phyloP scores from a whole-genome alignment of 2,329 filamentous ascomycete species.

The Microsporum canis region DNA sequence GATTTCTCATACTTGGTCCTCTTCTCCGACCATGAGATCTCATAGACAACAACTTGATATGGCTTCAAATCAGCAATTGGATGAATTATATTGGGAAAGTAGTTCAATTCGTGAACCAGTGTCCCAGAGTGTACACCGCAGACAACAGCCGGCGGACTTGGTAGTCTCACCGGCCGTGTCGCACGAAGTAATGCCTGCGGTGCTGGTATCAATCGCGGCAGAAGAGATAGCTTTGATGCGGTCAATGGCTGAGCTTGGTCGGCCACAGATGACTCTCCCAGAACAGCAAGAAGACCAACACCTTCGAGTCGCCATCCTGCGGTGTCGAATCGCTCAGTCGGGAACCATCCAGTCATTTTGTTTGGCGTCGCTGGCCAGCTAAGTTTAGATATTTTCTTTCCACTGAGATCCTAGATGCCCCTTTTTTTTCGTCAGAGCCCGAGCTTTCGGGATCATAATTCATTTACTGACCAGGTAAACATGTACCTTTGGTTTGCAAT shows the following conservation, averaged over 20 bases:
- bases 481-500: neutral
- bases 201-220: slow-evolving; percentile 51
- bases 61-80: slow-evolving; percentile 31
- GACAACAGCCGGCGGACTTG: slow-evolving; percentile 44
- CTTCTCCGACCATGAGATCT: slow-evolving; percentile 34
- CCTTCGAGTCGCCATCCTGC: slow-evolving; percentile 47
- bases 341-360: slow-evolving; percentile 6
- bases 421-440: neutral
- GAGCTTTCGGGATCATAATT: neutral
- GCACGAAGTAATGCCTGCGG: slow-evolving; percentile 52
- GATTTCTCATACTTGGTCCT: slow-evolving; percentile 5
- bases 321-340: slow-evolving; percentile 1
- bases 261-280: slow-evolving; percentile 49
- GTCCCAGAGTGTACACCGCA: slow-evolving; percentile 49
- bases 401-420: neutral
- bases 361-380: neutral
- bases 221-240: slow-evolving; percentile 45
- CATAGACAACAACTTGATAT: slow-evolving; percentile 40
- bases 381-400: neutral
- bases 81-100: slow-evolving; percentile 52
- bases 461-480: neutral
- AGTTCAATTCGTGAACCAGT: slow-evolving; percentile 45
- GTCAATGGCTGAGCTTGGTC: slow-evolving; percentile 50
- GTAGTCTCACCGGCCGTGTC: slow-evolving; percentile 44
- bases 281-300: slow-evolving; percentile 51